phyloP scores from a whole-genome alignment of 2,329 filamentous ascomycete species.

The Claviceps sp. region DNA sequence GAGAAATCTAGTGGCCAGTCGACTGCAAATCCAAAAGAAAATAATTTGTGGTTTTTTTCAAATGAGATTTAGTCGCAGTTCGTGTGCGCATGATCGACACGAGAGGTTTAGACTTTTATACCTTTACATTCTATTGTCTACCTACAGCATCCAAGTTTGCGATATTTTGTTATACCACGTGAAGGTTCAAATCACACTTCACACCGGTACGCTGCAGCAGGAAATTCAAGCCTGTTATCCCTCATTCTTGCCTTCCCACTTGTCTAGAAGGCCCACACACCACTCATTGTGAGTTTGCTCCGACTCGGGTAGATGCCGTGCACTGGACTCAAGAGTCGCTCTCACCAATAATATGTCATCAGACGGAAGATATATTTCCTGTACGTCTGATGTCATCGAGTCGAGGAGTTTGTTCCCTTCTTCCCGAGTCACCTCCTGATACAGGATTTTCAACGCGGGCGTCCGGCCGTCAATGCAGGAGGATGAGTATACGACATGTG shows the following conservation, averaged over 20 bases:
- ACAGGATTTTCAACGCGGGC: constrained; percentile 41
- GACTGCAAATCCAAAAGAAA: no score
- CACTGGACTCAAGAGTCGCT: constrained; percentile 32
- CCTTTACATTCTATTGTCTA: no score
- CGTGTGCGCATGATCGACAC: no score
- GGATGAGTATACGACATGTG: constrained; percentile 38
- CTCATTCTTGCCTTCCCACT: constrained; percentile 15
- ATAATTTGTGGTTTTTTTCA: no score
- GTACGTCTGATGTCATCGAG: constrained; percentile 39
- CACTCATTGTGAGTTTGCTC: constrained; percentile 51
- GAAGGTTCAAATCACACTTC: no score
- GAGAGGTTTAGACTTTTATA: no score
- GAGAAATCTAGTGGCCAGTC: no score
- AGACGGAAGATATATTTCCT: constrained; percentile 42
- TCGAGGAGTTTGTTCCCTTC: constrained; percentile 37
- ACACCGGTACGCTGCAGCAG: no score
- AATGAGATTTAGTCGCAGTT: no score
- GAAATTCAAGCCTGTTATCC: background rate
- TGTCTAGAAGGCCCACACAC: constrained; percentile 49
- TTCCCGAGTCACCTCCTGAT: constrained; percentile 25
- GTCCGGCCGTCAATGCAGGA: constrained; percentile 17
- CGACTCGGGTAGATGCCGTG: constrained; percentile 35
- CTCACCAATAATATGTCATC: constrained; percentile 33
- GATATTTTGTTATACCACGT: no score
- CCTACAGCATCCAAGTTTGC: no score